Base-by-base conservation (phyloP, 345 rosid species). In the Tarenaya hassleriana region DNA sequence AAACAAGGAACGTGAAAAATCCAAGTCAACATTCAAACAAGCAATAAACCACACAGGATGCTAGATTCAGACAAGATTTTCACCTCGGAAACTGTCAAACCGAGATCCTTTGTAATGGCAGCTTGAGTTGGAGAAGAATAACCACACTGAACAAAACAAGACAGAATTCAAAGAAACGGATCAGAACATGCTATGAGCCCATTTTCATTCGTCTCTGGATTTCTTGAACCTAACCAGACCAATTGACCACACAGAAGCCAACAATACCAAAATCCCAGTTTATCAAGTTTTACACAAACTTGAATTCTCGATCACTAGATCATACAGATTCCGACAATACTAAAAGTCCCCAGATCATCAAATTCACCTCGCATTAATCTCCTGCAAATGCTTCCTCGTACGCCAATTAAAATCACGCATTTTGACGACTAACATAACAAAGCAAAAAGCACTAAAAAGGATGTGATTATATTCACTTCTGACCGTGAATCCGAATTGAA, bases 401-500 rank as follows among this genome's bases (percentile, higher is more conserved):
- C 5, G 3, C 5, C 2, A 5, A 24, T 24, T 5, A 24, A 24
- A 24, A 24, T 24, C 29, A 24, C 15, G 3, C 15, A 13, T 37
- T 37, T 37, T 37, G 3, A 3, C n/a, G 8, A 37, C 3, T 8
- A 10, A 37, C n/a, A 10, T 37, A 1, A n/a, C 41, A 37, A 37
- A 37, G 3, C 8, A 37, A 37, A 9, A 18, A 49, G 51, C 19
- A 48, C 9, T 2, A 50, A 35, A 16, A 38, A 65, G 56, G 55
- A 4, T 44, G n/a, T 35, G 57, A 37, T 20, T 24, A 13, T 19
- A 39, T 16, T 15, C 34, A 4, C 8, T 7, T 62, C 80, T 58
- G 63, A 91, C 98, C 19, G 98, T 91, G 81, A 84, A 91, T 33
- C 98, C 98, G 58, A 84, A 91, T 78, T 91, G 98, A 56, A 91